These are phyloP conservation scores for Malassezia yamatoensis DNA, from an alignment of 1,284 basidiomycete species.

Conservation along the genomic window DNA sequence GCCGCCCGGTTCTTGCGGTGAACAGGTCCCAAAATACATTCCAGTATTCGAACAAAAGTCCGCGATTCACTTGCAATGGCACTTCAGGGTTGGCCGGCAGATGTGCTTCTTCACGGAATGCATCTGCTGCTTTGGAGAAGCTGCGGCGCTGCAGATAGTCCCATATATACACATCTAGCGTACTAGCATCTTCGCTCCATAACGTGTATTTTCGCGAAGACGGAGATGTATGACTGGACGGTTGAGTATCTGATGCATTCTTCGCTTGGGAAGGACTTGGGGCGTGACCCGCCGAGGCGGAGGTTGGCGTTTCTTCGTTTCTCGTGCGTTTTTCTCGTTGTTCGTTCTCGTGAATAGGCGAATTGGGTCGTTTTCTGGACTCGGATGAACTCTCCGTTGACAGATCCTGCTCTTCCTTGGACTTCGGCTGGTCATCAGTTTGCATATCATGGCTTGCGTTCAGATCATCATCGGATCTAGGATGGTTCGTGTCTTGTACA, in stretches of 20 bases:
- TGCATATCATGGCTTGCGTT: background rate
- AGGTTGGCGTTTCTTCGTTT: background rate
- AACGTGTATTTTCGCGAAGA: background rate
- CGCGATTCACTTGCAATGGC: slow-evolving; percentile 37
- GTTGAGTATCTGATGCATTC: background rate
- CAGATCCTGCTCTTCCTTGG: background rate
- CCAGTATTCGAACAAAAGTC: slow-evolving; percentile 47
- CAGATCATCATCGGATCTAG: too few relatives aligned
- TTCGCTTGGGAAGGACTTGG: background rate
- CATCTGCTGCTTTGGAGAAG: slow-evolving; percentile 31
- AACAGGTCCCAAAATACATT: slow-evolving; percentile 47
- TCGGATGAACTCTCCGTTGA: background rate
- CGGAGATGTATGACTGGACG: background rate
- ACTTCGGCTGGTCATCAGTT: background rate
- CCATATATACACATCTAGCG: slow-evolving; percentile 45
- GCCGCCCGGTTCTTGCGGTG: slow-evolving; percentile 33
- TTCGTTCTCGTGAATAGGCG: background rate
- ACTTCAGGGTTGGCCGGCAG: slow-evolving; percentile 41
- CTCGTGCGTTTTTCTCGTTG: slow-evolving; percentile 7
- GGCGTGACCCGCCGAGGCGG: background rate
- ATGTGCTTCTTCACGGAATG: slow-evolving; percentile 35
- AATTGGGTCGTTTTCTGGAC: slow-evolving; percentile 4
- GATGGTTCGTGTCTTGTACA: too few relatives aligned
- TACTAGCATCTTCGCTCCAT: slow-evolving; percentile 11
- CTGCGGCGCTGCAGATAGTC: slow-evolving; percentile 43